Percentiles rank a stretch among this genome's conserved stretches.
Evolutionary conservation across 2,329 filamentous ascomycete genomes (phyloP).

Genomic region (Colletotrichum chlorophyti): DNA sequence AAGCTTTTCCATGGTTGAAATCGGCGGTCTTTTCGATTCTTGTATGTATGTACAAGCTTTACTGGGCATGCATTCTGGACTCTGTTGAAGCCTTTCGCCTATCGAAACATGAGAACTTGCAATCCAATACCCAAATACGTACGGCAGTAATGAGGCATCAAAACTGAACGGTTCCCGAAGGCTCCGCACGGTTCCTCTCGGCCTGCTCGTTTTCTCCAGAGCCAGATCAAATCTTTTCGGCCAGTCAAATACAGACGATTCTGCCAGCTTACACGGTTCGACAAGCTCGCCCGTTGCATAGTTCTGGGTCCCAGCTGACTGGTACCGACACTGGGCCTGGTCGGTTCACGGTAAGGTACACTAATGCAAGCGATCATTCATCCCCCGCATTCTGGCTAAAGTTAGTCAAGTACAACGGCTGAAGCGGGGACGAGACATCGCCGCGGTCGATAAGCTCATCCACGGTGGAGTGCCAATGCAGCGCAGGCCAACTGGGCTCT

Average conservation of each 20-base stretch:
- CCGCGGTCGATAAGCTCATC: neutral
- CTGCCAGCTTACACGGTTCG: too few relatives aligned
- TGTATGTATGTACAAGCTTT: neutral
- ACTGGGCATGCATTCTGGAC: too few relatives aligned
- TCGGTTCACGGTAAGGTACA: neutral
- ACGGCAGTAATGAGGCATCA: too few relatives aligned
- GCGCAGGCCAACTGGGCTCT: neutral
- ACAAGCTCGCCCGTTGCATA: neutral
- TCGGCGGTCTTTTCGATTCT: neutral
- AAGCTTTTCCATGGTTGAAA: neutral
- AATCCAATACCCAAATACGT: too few relatives aligned
- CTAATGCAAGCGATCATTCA: neutral
- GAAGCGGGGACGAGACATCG: neutral
- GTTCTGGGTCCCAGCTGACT: neutral
- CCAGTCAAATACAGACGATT: too few relatives aligned
- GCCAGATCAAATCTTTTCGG: too few relatives aligned
- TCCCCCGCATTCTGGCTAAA: slow-evolving; percentile 29
- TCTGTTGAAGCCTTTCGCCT: too few relatives aligned
- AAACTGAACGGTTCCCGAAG: too few relatives aligned
- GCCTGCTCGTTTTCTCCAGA: too few relatives aligned
- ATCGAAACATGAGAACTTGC: too few relatives aligned
- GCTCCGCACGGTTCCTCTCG: too few relatives aligned
- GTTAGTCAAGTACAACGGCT: neutral
- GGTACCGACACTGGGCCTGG: neutral
- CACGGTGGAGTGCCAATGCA: neutral